Base-by-base conservation (phyloP, 352 stramenopile species). In the Aphanomyces stellatus region DNA sequence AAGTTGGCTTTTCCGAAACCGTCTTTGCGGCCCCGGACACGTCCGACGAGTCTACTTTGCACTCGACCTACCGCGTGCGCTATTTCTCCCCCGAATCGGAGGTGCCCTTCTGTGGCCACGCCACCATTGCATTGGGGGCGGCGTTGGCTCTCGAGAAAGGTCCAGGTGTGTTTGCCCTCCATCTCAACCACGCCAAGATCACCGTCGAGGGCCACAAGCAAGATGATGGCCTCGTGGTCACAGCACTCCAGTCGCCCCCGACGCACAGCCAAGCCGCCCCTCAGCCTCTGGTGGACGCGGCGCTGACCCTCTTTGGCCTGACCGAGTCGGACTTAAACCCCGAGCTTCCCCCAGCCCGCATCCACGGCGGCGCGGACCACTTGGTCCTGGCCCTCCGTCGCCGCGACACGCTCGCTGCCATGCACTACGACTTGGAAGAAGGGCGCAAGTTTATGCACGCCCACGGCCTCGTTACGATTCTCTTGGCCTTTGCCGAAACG, bases 81-180 rank as follows among this genome's bases (percentile, higher is more conserved):
- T 57, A 57, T 24, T 57, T 57, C 33, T 57, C 49, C 22, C 49
- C 49, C 27, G 49, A 57, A 30, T 57, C 49, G 25, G 49, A 57
- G 49, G 49, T 57, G 10, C 49, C 49, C 17, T 57, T 57, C 49
- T 57, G 49, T 30, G 49, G 49, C 49, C 49, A 57, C 27, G 49
- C 49, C n/a, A 57, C 49, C 0, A 57, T 57, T 57, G 49, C 49
- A 11, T 24, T 57, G 6, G 49, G 49, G 7, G 49, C 49, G 11
- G 49, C 49, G 6, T 37, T 57, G 25, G 49, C 49, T 1, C 19
- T 34, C 11, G 19, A 33, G 25, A 22, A 57, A 7, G 49, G 49
- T 8, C 13, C 30, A 22, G 49, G 49, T 24, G 2, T 57, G 6
- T 57, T 37, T 34, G 27, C 25, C 13, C 30, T 57, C 19, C 8